These are phyloP conservation scores for Phytophthora pisi DNA, from an alignment of 352 stramenopile species.

Conservation along the genomic window DNA sequence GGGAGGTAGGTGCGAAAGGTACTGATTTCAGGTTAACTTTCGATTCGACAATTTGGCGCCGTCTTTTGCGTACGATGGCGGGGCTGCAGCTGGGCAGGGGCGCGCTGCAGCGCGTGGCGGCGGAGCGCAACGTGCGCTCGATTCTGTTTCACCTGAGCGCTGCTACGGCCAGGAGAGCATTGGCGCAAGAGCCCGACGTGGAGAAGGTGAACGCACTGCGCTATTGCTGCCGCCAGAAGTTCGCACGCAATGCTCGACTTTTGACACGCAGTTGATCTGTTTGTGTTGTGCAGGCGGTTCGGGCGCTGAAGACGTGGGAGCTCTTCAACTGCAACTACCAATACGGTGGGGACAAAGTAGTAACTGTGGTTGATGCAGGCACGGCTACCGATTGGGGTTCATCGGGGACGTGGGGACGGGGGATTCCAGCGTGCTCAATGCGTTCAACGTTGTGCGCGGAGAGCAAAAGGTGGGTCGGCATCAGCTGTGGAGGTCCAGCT, in stretches of 20 bases:
- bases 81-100: slow-evolving; percentile 21
- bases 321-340: no score
- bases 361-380: slow-evolving; percentile 16
- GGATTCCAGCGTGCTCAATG: slow-evolving; percentile 11
- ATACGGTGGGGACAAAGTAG: neutral
- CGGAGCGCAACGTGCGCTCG: slow-evolving; percentile 50
- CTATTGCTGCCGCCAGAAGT: no score
- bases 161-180: slow-evolving; percentile 10
- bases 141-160: slow-evolving; percentile 53
- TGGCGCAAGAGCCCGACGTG: slow-evolving; percentile 13
- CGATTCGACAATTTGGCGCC: no score
- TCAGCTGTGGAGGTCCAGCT: no score
- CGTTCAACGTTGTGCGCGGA: slow-evolving; percentile 28
- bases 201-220: slow-evolving; percentile 23
- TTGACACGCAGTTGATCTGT: neutral
- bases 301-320: slow-evolving; percentile 33
- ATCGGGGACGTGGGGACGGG: slow-evolving; percentile 27
- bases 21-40: neutral
- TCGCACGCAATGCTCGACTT: no score
- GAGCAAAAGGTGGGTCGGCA: slow-evolving; percentile 4
- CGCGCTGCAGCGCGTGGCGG: slow-evolving; percentile 30
- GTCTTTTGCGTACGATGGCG: neutral
- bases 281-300: slow-evolving; percentile 21
- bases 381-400: slow-evolving; percentile 44
- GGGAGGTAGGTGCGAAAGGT: neutral